phyloP scores from a whole-genome alignment of 1,284 basidiomycete genomes.

The Pseudozyma hubeiensis region DNA sequence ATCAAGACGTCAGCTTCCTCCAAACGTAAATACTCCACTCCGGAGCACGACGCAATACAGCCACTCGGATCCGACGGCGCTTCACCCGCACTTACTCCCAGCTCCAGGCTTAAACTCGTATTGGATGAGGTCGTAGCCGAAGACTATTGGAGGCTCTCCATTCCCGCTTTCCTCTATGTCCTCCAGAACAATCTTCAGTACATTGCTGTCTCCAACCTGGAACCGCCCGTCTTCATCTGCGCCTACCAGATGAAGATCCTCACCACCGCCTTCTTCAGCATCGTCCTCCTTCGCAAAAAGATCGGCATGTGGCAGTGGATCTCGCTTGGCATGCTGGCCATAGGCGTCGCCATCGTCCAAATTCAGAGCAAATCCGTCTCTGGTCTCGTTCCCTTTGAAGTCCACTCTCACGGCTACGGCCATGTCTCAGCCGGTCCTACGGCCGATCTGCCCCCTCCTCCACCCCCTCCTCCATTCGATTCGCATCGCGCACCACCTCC shows the following conservation, averaged over 20 bases:
- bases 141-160: conserved; percentile 96
- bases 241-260: conserved; percentile 78
- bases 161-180: conserved; percentile 91
- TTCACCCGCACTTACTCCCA: not conserved
- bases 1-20: conserved; percentile 5
- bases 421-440: conserved; percentile 39
- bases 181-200: conserved; percentile 94
- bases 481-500: conserved; percentile 61
- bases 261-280: conserved; percentile 93
- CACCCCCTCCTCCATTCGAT: conserved; percentile 62
- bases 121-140: conserved; percentile 72
- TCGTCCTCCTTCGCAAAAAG: conserved; percentile 84
- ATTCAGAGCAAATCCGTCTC: conserved; percentile 71
- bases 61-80: conserved; percentile 2
- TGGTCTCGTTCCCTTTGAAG: conserved; percentile 48
- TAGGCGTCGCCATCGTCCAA: conserved; percentile 93
- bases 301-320: conserved; percentile 83
- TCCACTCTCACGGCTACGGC: conserved; percentile 44
- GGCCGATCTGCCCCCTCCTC: conserved; percentile 39
- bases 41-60: conserved; percentile 18
- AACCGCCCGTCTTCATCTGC: conserved; percentile 91
- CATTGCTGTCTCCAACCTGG: conserved; percentile 90
- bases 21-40: conserved; percentile 18
- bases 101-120: conserved; percentile 26
- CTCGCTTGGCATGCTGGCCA: conserved; percentile 83